Base-by-base conservation (phyloP, 2,329 filamentous ascomycete genomes). In the Stachybotrys chartarum region DNA sequence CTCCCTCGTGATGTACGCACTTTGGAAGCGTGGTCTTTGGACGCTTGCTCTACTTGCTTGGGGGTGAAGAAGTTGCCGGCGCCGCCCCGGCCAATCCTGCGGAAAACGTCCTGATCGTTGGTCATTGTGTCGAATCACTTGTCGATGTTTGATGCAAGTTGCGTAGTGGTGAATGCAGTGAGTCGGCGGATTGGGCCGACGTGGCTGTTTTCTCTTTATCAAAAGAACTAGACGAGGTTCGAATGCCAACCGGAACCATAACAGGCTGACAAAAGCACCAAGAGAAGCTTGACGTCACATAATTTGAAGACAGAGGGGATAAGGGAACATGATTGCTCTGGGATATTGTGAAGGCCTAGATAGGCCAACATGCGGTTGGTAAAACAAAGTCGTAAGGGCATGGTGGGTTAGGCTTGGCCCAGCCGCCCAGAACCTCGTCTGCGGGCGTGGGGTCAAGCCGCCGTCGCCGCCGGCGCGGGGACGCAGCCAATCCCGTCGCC, bases 41-140 rank as follows among this genome's bases (percentile, higher is more conserved):
- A 63, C 50, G 68, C 72, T 32, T 79, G 75, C 31, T 81, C 74
- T 30, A 79, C 67, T 56, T 83, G 76, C 60, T 78, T 74, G 59
- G 78, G 75, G 63, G 74, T 74, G 63, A 78, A 78, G 66, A 79
- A 85, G 69, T 87, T 87, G 53, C 84, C 84, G 6, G 83, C 83
- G 52, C 84, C 84, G 54, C 84, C 84, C 51, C 84, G 80, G 55
- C 84, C 84, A 47, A 78, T 75, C 56, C 75, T 76, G 60, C 75
- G 74, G 60, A 78, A 79, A 52, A 73, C 72, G 61, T 79, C 79
- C 56, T 65, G 61, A 44, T 67, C 62, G 3, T 47, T 10, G 8
- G 45, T n/a, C 45, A 47, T 47, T 12, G n/a, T 47, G 10, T 8
- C 16, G 3, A 47, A 47, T 47, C 16, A 17, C 17, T 47, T 24